Evolutionary conservation across 208 protist genomes (phyloP).

Genomic region (Novymonas esmeraldas): DNA sequence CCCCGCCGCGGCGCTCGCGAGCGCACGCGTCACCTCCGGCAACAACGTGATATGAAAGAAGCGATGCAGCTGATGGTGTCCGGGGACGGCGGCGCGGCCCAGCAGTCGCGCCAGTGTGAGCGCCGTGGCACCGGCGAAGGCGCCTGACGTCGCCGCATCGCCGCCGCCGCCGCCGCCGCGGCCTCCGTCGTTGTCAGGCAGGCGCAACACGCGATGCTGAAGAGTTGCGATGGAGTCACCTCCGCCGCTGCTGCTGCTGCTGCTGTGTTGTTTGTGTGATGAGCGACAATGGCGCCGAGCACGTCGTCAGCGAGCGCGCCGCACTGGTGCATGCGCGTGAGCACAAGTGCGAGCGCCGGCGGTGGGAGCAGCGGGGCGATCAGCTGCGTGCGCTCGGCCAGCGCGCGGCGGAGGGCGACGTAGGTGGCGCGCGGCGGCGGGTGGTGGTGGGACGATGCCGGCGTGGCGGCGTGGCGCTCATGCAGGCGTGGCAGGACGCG

Average conservation of each 20-base stretch:
- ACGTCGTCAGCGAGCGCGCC: conserved; percentile 75
- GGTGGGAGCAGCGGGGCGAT: conserved; percentile 36
- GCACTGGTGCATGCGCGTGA: conserved; percentile 63
- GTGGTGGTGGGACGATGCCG: neutral
- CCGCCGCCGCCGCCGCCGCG: conserved; percentile 1
- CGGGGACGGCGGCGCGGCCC: conserved; percentile 42
- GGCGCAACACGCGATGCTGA: conserved; percentile 19
- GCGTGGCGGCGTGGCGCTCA: neutral
- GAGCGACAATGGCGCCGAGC: conserved; percentile 55
- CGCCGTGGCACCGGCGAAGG: conserved; percentile 36
- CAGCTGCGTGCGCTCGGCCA: conserved; percentile 55
- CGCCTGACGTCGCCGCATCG: neutral
- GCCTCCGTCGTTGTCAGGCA: neutral
- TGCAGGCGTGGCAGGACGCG: conserved; percentile 36
- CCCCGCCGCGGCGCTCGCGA: conserved; percentile 20
- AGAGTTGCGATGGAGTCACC: conserved; percentile 17
- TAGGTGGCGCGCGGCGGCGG: conserved; percentile 23
- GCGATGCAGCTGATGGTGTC: conserved; percentile 76
- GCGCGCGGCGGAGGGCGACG: conserved; percentile 37
- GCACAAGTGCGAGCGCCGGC: conserved; percentile 32
- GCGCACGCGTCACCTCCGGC: conserved; percentile 44
- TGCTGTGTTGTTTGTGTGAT: conserved; percentile 6
- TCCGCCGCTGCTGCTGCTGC: too few relatives aligned
- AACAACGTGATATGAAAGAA: conserved; percentile 70
- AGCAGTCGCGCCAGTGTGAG: conserved; percentile 59